Percentiles rank a stretch among this genome's conserved stretches.
phyloP scores from a whole-genome alignment of 164 flowering plant species.

The Nymphaea colorata region DNA sequence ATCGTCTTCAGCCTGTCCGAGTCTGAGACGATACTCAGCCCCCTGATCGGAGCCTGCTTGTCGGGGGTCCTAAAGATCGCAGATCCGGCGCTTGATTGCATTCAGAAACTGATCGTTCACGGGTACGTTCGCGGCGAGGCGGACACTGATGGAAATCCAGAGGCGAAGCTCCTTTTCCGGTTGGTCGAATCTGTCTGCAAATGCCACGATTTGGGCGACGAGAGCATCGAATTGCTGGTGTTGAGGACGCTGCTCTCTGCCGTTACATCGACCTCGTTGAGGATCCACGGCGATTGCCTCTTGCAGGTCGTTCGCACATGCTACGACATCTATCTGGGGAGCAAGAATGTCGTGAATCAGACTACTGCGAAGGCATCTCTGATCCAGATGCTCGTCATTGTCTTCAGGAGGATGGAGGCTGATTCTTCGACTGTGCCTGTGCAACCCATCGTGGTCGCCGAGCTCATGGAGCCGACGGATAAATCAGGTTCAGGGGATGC shows the following conservation, averaged over 20 bases:
- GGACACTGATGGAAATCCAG: conserved; percentile 54
- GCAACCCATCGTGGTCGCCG: conserved; percentile 98
- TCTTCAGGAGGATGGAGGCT: conserved; percentile 97
- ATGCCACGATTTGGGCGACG: conserved; percentile 78
- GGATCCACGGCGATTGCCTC: conserved; percentile 93
- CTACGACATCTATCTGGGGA: conserved; percentile 79
- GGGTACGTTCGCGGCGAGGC: conserved; percentile 84
- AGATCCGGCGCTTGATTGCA: conserved; percentile 75
- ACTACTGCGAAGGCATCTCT: conserved; percentile 93
- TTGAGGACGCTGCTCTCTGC: conserved; percentile 74
- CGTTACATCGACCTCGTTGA: conserved; percentile 64
- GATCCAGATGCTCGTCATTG: conserved; percentile 95
- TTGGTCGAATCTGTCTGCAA: conserved; percentile 78
- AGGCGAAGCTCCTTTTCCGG: conserved; percentile 39
- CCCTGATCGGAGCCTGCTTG: conserved; percentile 52
- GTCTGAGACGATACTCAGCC: conserved; percentile 64
- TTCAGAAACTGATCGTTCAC: conserved; percentile 73
- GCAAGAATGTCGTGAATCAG: conserved; percentile 90
- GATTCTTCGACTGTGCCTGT: conserved; percentile 90
- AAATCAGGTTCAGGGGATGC: conserved; percentile 57
- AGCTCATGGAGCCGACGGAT: conserved; percentile 84
- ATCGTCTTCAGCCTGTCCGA: conserved; percentile 50
- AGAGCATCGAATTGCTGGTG: conserved; percentile 53
- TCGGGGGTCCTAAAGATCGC: conserved; percentile 66
- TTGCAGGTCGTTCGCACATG: conserved; percentile 85